Conservation (phyloP, 257 asterid species). For the Solanum pimpinellifolium region DNA sequence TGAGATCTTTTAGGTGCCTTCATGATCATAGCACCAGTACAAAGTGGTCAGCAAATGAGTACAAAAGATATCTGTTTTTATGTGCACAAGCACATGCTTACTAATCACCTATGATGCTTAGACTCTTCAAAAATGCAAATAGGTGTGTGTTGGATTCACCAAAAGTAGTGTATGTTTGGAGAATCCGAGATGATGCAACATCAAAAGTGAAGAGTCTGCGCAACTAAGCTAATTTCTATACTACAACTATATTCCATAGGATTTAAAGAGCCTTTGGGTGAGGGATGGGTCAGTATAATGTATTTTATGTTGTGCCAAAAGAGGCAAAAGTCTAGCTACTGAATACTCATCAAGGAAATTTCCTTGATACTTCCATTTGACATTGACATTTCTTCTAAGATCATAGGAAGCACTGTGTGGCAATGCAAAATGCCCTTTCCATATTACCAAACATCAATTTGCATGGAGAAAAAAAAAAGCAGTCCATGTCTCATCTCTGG, state of each 20-base stretch:
- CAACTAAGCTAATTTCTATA: neutral
- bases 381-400: neutral
- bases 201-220: neutral
- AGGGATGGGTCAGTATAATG: neutral
- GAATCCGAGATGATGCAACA: neutral
- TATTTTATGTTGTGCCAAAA: neutral
- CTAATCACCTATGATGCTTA: neutral
- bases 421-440: neutral
- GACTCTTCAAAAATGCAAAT: neutral
- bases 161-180: neutral
- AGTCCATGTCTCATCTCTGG: neutral
- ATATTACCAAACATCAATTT: neutral
- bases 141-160: neutral
- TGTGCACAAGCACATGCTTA: neutral
- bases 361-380: conserved; percentile 27
- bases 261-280: neutral
- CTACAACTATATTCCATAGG: neutral
- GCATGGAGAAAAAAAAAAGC: neutral
- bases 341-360: conserved; percentile 8
- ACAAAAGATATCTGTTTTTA: neutral
- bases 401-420: neutral
- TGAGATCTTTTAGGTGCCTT: neutral
- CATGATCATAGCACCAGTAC: neutral
- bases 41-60: neutral
- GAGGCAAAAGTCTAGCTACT: neutral